Conservation (phyloP, 2,329 filamentous ascomycete genomes). For the Peltaster fructicola region DNA sequence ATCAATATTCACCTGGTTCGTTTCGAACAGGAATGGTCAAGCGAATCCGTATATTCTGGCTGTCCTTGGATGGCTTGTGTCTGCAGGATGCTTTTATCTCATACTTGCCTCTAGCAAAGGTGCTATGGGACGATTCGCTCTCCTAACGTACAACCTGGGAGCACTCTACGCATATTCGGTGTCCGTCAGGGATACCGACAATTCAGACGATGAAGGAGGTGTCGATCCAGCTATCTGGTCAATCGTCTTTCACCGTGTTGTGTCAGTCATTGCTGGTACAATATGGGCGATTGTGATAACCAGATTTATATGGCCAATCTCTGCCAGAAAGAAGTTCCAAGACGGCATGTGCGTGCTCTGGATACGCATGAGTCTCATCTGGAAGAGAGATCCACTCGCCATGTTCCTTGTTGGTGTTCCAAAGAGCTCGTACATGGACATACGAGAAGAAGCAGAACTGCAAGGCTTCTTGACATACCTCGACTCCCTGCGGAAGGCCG, state of each 20-base stretch:
- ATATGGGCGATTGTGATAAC: conserved; percentile 87
- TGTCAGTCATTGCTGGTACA: conserved; percentile 71
- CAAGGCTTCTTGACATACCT: conserved; percentile 62
- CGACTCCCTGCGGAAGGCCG: conserved; percentile 53
- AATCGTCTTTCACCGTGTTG: conserved; percentile 73
- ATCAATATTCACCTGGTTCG: conserved; percentile 61
- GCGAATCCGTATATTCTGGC: conserved; percentile 62
- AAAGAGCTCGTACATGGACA: conserved; percentile 50
- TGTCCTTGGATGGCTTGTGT: conserved; percentile 61
- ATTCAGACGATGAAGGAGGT: conserved; percentile 75
- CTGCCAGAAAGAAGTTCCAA: conserved; percentile 71
- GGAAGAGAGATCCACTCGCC: conserved; percentile 80
- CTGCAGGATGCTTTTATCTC: conserved; percentile 71
- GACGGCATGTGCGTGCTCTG: conserved; percentile 81
- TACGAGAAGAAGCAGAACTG: conserved; percentile 73
- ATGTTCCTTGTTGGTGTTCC: conserved; percentile 35
- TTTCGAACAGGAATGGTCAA: conserved; percentile 33
- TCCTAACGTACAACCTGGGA: conserved; percentile 90
- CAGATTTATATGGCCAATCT: conserved; percentile 82
- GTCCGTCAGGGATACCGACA: conserved; percentile 57
- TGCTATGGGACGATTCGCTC: conserved; percentile 80
- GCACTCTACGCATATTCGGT: conserved; percentile 88
- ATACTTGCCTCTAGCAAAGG: conserved; percentile 72
- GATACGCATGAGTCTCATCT: conserved; percentile 86
- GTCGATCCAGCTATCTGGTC: conserved; percentile 67